Evolutionary conservation across 2,329 filamentous ascomycete genomes (phyloP), one percentile per base, ranked within the genome.

Genomic region (Chaetomiaceae sp.): DNA sequence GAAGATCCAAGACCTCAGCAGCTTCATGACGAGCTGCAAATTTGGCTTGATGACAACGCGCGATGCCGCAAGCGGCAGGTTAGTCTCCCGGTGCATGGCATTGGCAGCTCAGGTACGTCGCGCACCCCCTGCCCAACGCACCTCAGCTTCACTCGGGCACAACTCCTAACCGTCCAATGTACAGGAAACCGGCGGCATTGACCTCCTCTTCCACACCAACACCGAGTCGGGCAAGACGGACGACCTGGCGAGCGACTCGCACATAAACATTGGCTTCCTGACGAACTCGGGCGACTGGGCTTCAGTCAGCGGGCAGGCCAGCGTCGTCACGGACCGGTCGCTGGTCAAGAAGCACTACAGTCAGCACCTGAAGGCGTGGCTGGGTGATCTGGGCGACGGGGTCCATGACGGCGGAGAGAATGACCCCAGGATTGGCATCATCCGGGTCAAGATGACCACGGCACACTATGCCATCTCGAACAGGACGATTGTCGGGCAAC

Each of bases 161-260:
- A 14, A 32, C 29, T n/a, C n/a, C 9, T 9, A 9, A 9, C 7
- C 6, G n/a, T n/a, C 3, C 14, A 14, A 6, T n/a, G 12, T n/a
- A 6, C 52, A 91, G 86, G 88, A 94, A 68, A 73, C 75, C 51
- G 83, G 83, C 54, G 85, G 86, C 59, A 75, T 89, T 47, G 88
- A 94, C 63, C 78, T 93, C 47, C 77, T 95, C 65, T 95, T 95
- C 76, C 84, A 93, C 72, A 89, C 88, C 61, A 95, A 95, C 73
- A 89, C 87, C 52, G 86, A 91, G 64, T 89, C 86, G 9, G 81
- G 87, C 68, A 95, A 95, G 75, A 89, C 87, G 5, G 78, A 88
- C 65, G 88, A 95, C 60, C 75, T 95, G 34, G 73, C 78, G 47
- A 71, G 73, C 47, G 83, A 94, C 65, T 71, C 83, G 0, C 77